Conservation (phyloP, 2,329 filamentous ascomycete genomes). For the Chaetomiaceae sp. region DNA sequence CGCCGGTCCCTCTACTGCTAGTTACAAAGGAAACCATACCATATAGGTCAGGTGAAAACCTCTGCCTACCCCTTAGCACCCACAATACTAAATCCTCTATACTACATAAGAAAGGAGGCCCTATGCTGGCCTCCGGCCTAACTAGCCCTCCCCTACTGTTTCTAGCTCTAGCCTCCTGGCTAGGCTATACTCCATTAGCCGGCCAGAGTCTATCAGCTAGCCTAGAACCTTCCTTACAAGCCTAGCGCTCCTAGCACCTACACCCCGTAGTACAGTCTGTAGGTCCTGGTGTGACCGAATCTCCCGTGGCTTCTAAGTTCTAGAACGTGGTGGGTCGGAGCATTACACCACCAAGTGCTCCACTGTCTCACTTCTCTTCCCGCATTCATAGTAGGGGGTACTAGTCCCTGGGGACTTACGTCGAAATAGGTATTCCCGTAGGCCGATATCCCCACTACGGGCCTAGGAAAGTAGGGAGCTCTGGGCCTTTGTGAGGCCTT, state of each 20-base stretch:
- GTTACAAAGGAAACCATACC: constrained; percentile 4
- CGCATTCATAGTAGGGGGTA: background rate
- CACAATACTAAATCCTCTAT: too few species aligned
- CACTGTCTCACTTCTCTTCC: background rate
- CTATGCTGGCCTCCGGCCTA: background rate
- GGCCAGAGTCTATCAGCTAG: background rate
- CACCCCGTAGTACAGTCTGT: too few species aligned
- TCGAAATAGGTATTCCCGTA: background rate
- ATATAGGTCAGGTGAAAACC: background rate
- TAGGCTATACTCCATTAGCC: background rate
- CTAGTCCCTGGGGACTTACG: background rate
- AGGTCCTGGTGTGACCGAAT: too few species aligned
- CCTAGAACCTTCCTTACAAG: too few species aligned
- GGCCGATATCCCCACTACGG: background rate
- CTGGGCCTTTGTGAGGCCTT: too few species aligned
- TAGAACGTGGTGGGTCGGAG: background rate
- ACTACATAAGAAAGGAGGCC: background rate
- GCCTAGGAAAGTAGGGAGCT: background rate
- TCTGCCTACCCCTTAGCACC: background rate
- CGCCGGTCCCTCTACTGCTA: constrained; percentile 4
- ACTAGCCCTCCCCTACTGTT: background rate
- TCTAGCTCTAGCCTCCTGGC: background rate
- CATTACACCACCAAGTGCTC: background rate
- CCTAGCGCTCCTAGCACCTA: too few species aligned
- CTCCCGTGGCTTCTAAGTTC: too few species aligned